phyloP scores from a whole-genome alignment of 495 filamentous ascomycete genomes.

The Neurospora sp. region DNA sequence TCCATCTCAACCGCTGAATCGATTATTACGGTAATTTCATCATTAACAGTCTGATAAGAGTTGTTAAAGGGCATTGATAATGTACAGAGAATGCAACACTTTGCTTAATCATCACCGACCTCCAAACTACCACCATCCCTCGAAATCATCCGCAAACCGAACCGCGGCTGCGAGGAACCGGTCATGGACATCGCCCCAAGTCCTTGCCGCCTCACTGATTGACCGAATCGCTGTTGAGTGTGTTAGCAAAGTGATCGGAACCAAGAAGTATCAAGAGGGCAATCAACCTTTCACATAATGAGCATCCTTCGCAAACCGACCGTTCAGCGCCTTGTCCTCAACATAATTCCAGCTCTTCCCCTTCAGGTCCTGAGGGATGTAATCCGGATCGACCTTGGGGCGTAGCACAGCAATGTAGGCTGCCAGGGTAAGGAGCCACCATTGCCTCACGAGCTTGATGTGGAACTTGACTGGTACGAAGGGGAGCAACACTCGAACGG shows the following conservation, averaged over 20 bases:
- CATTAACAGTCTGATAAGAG: not conserved
- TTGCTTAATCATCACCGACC: not conserved
- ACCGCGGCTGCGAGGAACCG: constrained; percentile 73
- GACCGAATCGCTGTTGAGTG: constrained; percentile 48
- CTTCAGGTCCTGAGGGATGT: constrained; percentile 51
- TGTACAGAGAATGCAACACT: not conserved
- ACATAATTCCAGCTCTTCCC: constrained; percentile 70
- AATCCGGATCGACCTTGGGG: constrained; percentile 56
- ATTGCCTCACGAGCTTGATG: constrained; percentile 62
- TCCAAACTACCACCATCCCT: constrained; percentile 55
- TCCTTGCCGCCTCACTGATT: constrained; percentile 61
- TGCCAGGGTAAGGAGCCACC: constrained; percentile 76
- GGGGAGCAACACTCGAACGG: constrained; percentile 75
- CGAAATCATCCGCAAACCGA: constrained; percentile 68
- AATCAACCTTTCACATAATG: constrained; percentile 67
- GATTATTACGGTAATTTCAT: not conserved
- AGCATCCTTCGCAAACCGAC: constrained; percentile 55
- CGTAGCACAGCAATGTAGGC: constrained; percentile 69
- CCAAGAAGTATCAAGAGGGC: not conserved
- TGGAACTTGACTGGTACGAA: constrained; percentile 65
- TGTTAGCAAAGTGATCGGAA: constrained; percentile 9
- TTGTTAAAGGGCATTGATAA: not conserved
- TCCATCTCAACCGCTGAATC: not conserved
- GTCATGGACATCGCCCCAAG: constrained; percentile 75
- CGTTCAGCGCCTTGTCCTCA: constrained; percentile 54